Conservation (phyloP, 306 rosid species). For the Casuarina glauca region DNA sequence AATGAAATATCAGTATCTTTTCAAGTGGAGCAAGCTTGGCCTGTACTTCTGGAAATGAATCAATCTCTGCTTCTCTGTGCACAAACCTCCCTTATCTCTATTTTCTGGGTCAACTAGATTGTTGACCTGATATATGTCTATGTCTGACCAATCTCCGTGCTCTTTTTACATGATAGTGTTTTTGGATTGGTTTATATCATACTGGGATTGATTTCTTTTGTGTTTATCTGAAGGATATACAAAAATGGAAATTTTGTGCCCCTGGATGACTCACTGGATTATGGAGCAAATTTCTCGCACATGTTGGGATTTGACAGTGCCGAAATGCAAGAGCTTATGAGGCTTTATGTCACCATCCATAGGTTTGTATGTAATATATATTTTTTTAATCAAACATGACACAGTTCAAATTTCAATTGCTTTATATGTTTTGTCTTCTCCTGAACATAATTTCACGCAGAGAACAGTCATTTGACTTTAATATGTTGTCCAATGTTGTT, state of each 20-base stretch:
- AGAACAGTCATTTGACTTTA: neutral
- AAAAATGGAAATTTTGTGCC: slow-evolving; percentile 79
- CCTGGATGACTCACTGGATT: slow-evolving; percentile 79
- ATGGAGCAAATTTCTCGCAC: slow-evolving; percentile 91
- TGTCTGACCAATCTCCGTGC: neutral
- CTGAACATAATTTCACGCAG: slow-evolving; percentile 14
- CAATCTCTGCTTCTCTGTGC: neutral
- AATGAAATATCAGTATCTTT: neutral
- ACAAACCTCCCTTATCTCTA: neutral
- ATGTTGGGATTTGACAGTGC: slow-evolving; percentile 92
- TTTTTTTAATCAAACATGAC: slow-evolving; percentile 8
- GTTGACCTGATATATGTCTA: slow-evolving; percentile 1
- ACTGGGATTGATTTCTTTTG: slow-evolving; percentile 29
- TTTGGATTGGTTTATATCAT: slow-evolving; percentile 20
- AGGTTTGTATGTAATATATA: slow-evolving; percentile 51
- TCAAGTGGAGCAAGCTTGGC: neutral
- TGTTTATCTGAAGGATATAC: slow-evolving; percentile 58
- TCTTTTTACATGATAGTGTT: slow-evolving; percentile 6
- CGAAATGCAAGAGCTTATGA: slow-evolving; percentile 86
- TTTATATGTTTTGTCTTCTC: slow-evolving; percentile 16
- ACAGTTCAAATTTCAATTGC: slow-evolving; percentile 5
- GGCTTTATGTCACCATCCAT: slow-evolving; percentile 95
- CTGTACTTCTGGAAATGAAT: neutral
- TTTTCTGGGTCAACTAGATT: neutral
- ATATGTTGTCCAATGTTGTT: slow-evolving; percentile 22